Percentiles rank a stretch among this genome's conserved stretches.
phyloP scores from a whole-genome alignment of 129 eudicot species.

The sunflower (Helianthus annuus) region HanXRQr2.0-SUNRISE NC_035444.2:110999065-110999564 shows the following conservation, averaged over 20 bases:
- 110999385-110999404: too few species aligned
- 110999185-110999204: conserved; percentile 93
- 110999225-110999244: conserved; percentile 96
- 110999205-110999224: conserved; percentile 78
- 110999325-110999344: not conserved
- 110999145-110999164: conserved; percentile 81
- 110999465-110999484: too few species aligned
- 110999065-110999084: conserved; percentile 2
- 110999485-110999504: too few species aligned
- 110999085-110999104: conserved; percentile 5
- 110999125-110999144: conserved; percentile 87
- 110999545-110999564: too few species aligned
- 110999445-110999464: too few species aligned
- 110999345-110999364: not conserved
- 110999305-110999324: not conserved
- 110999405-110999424: too few species aligned
- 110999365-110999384: too few species aligned
- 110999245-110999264: too few species aligned
- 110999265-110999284: not conserved
- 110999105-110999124: conserved; percentile 94
- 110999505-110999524: too few species aligned
- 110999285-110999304: too few species aligned
- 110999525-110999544: too few species aligned
- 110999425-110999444: too few species aligned
- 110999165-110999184: conserved; percentile 99